These are phyloP conservation scores for Spiromastix sp. DNA, from an alignment of 2,329 filamentous ascomycete genomes.

Conservation along the genomic window DNA sequence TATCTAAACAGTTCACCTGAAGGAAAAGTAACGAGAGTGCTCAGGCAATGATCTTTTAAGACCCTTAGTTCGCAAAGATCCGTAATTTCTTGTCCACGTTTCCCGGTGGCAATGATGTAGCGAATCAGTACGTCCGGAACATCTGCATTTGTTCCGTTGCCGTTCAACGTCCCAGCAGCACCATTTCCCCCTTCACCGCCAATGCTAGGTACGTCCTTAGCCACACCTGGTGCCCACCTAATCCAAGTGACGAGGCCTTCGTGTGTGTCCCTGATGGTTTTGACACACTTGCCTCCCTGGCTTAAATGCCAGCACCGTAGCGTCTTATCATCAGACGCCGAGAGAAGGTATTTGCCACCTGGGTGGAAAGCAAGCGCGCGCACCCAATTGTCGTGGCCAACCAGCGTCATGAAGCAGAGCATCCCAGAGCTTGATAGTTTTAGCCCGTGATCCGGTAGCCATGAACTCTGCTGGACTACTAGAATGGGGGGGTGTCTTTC, in stretches of 20 bases:
- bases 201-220: conserved; percentile 41
- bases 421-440: conserved; percentile 73
- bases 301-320: conserved; percentile 75
- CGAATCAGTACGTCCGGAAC: conserved; percentile 50
- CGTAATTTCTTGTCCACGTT: conserved; percentile 66
- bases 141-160: neutral
- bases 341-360: conserved; percentile 70
- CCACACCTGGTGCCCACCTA: conserved; percentile 64
- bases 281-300: conserved; percentile 66
- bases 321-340: conserved; percentile 70
- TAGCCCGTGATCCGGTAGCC: conserved; percentile 71
- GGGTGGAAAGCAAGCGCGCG: conserved; percentile 70
- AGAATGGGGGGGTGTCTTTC: conserved; percentile 58
- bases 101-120: conserved; percentile 68
- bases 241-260: conserved; percentile 68
- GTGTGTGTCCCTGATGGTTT: conserved; percentile 59
- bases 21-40: too few species aligned
- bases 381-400: conserved; percentile 82
- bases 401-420: conserved; percentile 63
- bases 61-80: conserved; percentile 51
- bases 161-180: neutral
- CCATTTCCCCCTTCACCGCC: conserved; percentile 3
- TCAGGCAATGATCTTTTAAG: too few species aligned
- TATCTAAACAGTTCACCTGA: too few species aligned
- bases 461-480: conserved; percentile 67